Base-by-base conservation (phyloP, 2,329 filamentous ascomycete genomes). In the Cytospora piceicola region DNA sequence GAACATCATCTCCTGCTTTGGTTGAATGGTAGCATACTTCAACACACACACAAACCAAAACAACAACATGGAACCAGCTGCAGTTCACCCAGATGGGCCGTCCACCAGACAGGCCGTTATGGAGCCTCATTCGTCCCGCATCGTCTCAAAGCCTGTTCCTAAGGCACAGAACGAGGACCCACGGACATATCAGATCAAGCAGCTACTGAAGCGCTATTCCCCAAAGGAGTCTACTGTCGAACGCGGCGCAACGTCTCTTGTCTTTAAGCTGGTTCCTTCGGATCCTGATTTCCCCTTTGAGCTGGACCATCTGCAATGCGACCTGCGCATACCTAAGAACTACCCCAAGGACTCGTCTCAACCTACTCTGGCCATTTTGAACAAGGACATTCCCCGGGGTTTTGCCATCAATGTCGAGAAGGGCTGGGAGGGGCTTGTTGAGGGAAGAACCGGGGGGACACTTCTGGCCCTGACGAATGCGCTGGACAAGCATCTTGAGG, bases 241-340 rank as follows among this genome's bases (percentile, higher is more conserved):
- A 8, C 76, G 83, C 67, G 82, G 63, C 22, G 61, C 81, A 3
- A 86, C 85, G 0, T 82, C 84, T 20, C 76, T 94, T 49, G 77
- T 80, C 12, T 91, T 94, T 75, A 85, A 81, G 60, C 78, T 95
- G 68, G 78, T 78, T 15, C 92, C 92, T 6, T 93, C 91, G 7
- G 92, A 95, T 73, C 92, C 92, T 0, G 92, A 95, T 73, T 94
- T 95, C 72, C 90, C 92, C 0, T 94, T 92, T 75, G 90, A 93
- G 68, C 80, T 94, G 73, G 83, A 87, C 30, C 80, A 84, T 49
- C 80, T 95, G 36, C 82, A 90, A 51, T 94, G 90, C 74, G 81
- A 86, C 53, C 78, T 95, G 46, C 82, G 80, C 59, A 82, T 95
- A 24, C 91, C 92, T 1, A 74, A 73, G 12, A 77, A 76, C 22